These are phyloP conservation scores for Phytopythium mirpurense DNA, from an alignment of 352 stramenopile species.

Conservation along the genomic window DNA sequence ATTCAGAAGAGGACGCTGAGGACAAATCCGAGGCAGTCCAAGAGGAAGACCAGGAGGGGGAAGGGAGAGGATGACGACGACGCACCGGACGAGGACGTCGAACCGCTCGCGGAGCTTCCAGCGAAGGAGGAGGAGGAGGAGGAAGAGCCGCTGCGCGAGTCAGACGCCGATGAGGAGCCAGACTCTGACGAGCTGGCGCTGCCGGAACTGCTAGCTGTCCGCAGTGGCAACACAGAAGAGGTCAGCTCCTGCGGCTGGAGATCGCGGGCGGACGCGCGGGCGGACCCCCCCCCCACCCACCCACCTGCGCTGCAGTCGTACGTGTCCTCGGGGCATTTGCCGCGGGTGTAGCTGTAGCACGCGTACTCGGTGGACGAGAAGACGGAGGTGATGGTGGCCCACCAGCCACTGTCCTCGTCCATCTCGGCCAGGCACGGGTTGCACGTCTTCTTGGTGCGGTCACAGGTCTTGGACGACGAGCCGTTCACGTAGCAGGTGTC, in stretches of 20 bases:
- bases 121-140: conserved; percentile 5
- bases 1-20: conserved; percentile 14
- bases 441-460: conserved; percentile 35
- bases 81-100: conserved; percentile 4
- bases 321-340: conserved; percentile 30
- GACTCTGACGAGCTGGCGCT: conserved; percentile 10
- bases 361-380: conserved; percentile 30
- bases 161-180: conserved; percentile 10
- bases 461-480: conserved; percentile 33
- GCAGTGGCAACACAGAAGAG: not conserved
- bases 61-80: not conserved
- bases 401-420: conserved; percentile 16
- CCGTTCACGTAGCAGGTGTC: conserved; percentile 46
- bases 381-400: conserved; percentile 9
- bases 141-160: conserved; percentile 13
- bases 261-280: no score
- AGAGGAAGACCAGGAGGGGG: conserved; percentile 1
- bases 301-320: conserved; percentile 29
- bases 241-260: not conserved
- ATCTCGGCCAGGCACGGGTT: conserved; percentile 33
- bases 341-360: conserved; percentile 34
- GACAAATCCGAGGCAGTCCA: conserved; percentile 18
- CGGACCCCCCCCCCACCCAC: not conserved
- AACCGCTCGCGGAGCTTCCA: conserved; percentile 4
- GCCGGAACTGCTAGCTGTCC: conserved; percentile 13